A percentile compares a stretch with the other conserved stretches of the same genome.
phyloP scores from a whole-genome alignment of 768 basidiomycete genomes.

The Leccinum uliginosum region DNA sequence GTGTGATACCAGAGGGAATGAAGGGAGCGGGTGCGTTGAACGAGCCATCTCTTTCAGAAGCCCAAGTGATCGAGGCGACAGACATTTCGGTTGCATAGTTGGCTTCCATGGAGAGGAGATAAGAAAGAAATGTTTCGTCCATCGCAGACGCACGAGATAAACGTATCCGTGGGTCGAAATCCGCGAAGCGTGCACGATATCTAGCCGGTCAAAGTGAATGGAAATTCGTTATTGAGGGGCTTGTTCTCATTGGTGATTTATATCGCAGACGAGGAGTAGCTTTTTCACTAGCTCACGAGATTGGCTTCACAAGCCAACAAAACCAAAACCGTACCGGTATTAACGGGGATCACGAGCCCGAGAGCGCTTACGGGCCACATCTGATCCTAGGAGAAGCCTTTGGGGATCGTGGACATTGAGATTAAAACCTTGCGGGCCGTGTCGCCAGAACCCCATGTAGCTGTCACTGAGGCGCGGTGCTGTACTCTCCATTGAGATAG shows the following conservation, averaged over 20 bases:
- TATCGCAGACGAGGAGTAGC: background rate
- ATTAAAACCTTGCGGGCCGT: constrained; percentile 4
- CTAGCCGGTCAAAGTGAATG: background rate
- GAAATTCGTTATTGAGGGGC: background rate
- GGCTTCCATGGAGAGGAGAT: background rate
- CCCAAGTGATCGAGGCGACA: background rate
- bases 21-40: background rate
- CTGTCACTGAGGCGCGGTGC: background rate
- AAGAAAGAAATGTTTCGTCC: background rate
- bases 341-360: background rate
- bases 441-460: background rate
- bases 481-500: background rate
- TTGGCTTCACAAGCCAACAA: background rate
- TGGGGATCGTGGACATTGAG: background rate
- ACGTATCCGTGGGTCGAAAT: background rate
- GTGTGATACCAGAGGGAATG: background rate
- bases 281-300: background rate
- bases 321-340: background rate
- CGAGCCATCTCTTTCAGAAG: background rate
- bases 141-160: background rate
- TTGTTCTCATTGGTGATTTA: background rate
- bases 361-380: background rate
- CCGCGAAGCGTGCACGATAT: background rate
- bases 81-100: background rate
- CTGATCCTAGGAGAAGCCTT: background rate